Conservation (phyloP, 169 alveolate species). For the Eimeria brunetti region DNA sequence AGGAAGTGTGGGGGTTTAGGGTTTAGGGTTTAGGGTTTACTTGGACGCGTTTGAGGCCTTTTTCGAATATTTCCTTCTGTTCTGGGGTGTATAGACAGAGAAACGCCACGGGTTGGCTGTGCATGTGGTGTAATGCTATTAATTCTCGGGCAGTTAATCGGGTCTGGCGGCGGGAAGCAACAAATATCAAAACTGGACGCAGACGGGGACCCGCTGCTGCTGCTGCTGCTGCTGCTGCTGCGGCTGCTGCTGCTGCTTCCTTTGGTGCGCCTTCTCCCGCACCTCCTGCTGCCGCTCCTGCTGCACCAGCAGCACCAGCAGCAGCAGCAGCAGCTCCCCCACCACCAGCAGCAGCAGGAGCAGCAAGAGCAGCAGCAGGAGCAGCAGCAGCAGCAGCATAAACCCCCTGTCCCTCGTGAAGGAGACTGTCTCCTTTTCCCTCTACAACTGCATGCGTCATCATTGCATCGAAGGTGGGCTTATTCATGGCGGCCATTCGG, state of each 20-base stretch:
- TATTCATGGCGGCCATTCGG: conserved; percentile 98
- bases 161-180: conserved; percentile 98
- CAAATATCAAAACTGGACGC: conserved; percentile 97
- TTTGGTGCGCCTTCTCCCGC: no score
- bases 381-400: conserved; percentile 12
- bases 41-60: background rate
- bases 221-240: conserved; percentile 40
- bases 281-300: background rate
- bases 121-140: conserved; percentile 83
- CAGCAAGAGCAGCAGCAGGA: conserved; percentile 4
- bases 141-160: conserved; percentile 98
- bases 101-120: background rate
- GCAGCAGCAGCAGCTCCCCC: background rate
- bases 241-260: background rate
- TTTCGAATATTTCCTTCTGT: background rate
- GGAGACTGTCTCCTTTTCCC: background rate
- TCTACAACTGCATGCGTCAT: conserved; percentile 90
- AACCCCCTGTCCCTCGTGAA: background rate
- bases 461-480: conserved; percentile 96
- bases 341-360: no score
- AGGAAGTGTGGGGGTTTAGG: background rate
- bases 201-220: no score
- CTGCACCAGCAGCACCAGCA: background rate
- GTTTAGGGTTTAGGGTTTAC: conserved; percentile 21
- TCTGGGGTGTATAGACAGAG: background rate